Evolutionary conservation across 2,329 filamentous ascomycete genomes (phyloP).

Genomic region (Aaosphaeria pasadenensis): DNA sequence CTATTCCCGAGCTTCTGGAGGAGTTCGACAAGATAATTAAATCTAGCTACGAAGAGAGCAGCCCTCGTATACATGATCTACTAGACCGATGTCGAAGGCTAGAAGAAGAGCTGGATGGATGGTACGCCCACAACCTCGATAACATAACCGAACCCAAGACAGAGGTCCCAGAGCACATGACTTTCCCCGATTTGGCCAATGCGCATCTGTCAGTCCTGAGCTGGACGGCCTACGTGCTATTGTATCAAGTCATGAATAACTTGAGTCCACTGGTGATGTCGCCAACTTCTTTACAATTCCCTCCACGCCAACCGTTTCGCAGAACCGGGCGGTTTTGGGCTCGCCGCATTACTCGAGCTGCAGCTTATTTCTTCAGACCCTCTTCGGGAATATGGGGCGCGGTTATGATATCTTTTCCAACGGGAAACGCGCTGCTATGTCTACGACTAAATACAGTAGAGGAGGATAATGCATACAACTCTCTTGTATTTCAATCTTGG

Average conservation of each 20-base stretch:
- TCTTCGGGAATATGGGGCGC: conserved; percentile 18
- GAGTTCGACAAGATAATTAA: conserved; percentile 16
- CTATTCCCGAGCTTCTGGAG: conserved; percentile 29
- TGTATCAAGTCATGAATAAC: conserved; percentile 14
- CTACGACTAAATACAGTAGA: neutral
- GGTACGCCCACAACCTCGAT: conserved; percentile 10
- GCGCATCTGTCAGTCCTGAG: conserved; percentile 20
- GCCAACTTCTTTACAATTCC: neutral
- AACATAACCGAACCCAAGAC: conserved; percentile 11
- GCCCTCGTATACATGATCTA: neutral
- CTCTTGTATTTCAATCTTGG: neutral
- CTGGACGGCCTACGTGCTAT: conserved; percentile 19
- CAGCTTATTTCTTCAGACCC: conserved; percentile 21
- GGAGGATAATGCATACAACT: neutral
- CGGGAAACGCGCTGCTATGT: conserved; percentile 1
- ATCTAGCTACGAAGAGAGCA: neutral
- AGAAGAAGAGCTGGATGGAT: conserved; percentile 16
- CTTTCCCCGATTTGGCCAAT: conserved; percentile 12
- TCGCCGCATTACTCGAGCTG: conserved; percentile 17
- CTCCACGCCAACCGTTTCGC: neutral
- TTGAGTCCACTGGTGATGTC: neutral
- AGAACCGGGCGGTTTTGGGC: conserved; percentile 14
- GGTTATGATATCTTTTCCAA: conserved; percentile 13
- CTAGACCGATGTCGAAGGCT: conserved; percentile 15
- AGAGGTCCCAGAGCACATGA: conserved; percentile 9